Base-by-base conservation (phyloP, 305 asterid genomes). In the Fraxinus greggii region DNA sequence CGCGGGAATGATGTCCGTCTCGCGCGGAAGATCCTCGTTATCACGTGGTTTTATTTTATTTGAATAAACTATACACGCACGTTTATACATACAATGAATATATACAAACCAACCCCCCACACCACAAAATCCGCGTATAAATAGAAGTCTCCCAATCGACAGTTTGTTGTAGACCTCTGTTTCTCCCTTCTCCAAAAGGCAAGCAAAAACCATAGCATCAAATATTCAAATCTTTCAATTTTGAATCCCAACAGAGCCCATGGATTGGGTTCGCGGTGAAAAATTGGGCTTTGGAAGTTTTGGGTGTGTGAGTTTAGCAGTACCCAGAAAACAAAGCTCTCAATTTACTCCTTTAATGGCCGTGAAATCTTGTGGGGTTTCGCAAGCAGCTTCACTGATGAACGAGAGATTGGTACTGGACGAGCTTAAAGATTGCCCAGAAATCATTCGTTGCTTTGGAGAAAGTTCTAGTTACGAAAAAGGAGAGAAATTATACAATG, bases 221-320 rank as follows among this genome's bases (percentile, higher is more conserved):
- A 32, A 32, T 75, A 29, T 31, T 56, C 6, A 54, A 59, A 6
- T 51, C 28, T 51, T 75, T 74, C 28, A 21, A 59, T 40, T 61
- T 35, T 4, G 29, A 63, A 8, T 63, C 13, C 26, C 33, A 32
- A n/a, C 29, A 3, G 5, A n/a, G 76, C 1, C 13, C 9, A 92
- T 93, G 97, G 93, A 91, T 79, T 90, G 97, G 95, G 74, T 86
- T 84, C 89, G 95, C 42, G 91, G 93, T 28, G 84, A 88, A 0
- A 82, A 38, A 24, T 59, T 93, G 70, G 96, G 97, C 1, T 89
- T 83, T 51, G 94, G 97, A 26, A 90, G 93, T 82, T 93, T 91
- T 17, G 95, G 86, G 17, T 87, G 79, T 61, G 94, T 93, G 59
- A 87, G 72, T 85, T 83, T 91, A 17, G 97, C 97, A 3, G 69